Evolutionary conservation across 257 asterid genomes (phyloP), one percentile per base, ranked within the genome.

Genomic region (Lantana camara): DNA sequence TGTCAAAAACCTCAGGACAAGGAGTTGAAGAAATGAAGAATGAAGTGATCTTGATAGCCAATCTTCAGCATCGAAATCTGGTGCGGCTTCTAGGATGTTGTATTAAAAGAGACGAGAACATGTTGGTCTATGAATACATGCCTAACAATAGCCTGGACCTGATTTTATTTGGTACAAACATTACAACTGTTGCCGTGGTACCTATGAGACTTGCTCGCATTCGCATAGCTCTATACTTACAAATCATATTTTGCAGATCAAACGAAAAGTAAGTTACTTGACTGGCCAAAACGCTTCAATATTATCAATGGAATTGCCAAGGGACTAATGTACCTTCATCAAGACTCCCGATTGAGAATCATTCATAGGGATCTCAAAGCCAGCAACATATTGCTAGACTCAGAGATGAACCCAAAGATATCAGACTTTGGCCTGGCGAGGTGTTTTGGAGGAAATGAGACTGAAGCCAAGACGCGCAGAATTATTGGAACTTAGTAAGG

Each of bases 381-480:
- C 5, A 66, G 75, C 72, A 82, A 82, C 30, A 51, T 82, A 14
- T 60, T 79, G 37, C 64, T 82, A 54, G 88, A 82, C 23, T 19
- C 4, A 0, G 76, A 82, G 35, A 62, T 79, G 78, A 79, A 49
- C 13, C 85, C 86, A 2, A 80, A 80, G 51, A 75, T 83, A 66
- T 77, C 86, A 63, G 86, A 80, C 46, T 83, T 83, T 7, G 86
- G 82, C 5, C 27, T 80, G 49, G 89, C 86, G 12, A 78, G 70
- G 64, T 70, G 73, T 27, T 77, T 70, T 8, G 70, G 77, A 66
- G 82, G 76, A 47, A 63, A 59, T 14, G 70, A 73, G 37, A 22
- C 17, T 51, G 72, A 32, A 52, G 79, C 51, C n/a, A 69, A 14
- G 35, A 80, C 82, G 24, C 67, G 38, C 7, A 34, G 75, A 63